A percentile compares a stretch with the other conserved stretches of the same genome.
Conservation (phyloP, 495 filamentous ascomycete species). For the Durotheca rogersii region DNA sequence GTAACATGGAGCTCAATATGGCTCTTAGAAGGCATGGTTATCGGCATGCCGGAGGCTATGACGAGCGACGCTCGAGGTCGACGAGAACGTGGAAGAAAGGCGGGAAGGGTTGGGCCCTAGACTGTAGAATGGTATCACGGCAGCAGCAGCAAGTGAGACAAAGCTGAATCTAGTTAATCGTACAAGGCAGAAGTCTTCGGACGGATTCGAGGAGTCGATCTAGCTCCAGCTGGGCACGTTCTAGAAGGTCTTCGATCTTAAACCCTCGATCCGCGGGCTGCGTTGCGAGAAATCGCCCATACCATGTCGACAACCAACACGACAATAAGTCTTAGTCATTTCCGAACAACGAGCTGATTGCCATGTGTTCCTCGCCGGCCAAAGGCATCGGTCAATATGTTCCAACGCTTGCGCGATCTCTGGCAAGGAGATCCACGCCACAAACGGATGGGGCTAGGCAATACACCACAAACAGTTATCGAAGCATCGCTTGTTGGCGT, state of each 20-base stretch:
- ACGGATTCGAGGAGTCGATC: background rate
- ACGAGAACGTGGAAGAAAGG: background rate
- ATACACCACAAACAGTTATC: background rate
- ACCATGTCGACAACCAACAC: background rate
- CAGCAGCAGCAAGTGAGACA: background rate
- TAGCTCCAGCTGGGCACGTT: slow-evolving; percentile 3
- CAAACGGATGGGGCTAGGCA: background rate
- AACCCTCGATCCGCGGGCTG: background rate
- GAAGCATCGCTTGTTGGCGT: too few relatives aligned
- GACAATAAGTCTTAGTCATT: background rate
- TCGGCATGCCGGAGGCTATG: background rate
- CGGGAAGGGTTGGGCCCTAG: background rate
- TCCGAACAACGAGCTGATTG: too few relatives aligned
- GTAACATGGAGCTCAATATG: slow-evolving; percentile 5
- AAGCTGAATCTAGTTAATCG: background rate
- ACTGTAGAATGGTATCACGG: background rate
- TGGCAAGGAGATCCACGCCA: background rate
- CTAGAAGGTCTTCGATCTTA: slow-evolving; percentile 2
- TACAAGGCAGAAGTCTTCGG: background rate
- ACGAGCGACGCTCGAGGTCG: background rate
- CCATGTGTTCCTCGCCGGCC: background rate
- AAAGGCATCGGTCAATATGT: background rate
- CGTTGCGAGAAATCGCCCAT: background rate
- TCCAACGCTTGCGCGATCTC: background rate
- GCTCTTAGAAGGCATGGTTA: slow-evolving; percentile 1